phyloP scores from a whole-genome alignment of 192 early-diverging fungal genomes.

The Coemansia sp. region DNA sequence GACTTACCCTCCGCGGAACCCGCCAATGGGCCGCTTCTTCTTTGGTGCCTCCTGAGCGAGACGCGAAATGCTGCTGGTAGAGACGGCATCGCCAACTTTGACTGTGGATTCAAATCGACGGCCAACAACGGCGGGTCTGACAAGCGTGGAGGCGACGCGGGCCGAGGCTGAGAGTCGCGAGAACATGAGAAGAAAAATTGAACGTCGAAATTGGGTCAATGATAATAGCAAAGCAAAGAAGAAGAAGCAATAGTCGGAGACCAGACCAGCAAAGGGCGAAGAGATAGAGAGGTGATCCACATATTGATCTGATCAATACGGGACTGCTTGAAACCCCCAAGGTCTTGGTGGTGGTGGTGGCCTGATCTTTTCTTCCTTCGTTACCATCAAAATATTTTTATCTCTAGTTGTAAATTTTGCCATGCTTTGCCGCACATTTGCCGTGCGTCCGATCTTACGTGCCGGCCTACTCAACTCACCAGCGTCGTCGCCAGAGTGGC shows the following conservation, averaged over 20 bases:
- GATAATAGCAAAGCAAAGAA: background rate
- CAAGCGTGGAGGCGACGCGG: conserved; percentile 35
- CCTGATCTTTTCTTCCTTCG: background rate
- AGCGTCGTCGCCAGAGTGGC: background rate
- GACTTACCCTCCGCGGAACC: conserved; percentile 66
- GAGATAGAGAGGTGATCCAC: conserved; percentile 3
- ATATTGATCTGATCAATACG: background rate
- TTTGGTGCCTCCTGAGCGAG: conserved; percentile 41
- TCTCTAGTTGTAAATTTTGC: background rate
- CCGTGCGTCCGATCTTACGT: background rate
- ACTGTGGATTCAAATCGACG: conserved; percentile 52
- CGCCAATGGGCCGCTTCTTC: conserved; percentile 63
- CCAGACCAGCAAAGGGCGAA: background rate
- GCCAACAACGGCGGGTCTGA: conserved; percentile 27
- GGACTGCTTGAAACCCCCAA: background rate
- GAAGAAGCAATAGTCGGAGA: background rate
- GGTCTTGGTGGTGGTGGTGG: background rate
- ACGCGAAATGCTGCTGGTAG: conserved; percentile 23
- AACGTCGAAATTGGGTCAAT: background rate
- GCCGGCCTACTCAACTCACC: background rate
- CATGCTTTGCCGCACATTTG: conserved; percentile 6
- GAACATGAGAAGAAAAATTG: conserved; percentile 24
- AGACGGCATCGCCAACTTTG: conserved; percentile 40
- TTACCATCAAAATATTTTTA: background rate
- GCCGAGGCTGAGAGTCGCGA: conserved; percentile 33